Evolutionary conservation across 805 yeast genomes (phyloP), one percentile per base, ranked within the genome.

Genomic region (Candida endomychidarum): DNA sequence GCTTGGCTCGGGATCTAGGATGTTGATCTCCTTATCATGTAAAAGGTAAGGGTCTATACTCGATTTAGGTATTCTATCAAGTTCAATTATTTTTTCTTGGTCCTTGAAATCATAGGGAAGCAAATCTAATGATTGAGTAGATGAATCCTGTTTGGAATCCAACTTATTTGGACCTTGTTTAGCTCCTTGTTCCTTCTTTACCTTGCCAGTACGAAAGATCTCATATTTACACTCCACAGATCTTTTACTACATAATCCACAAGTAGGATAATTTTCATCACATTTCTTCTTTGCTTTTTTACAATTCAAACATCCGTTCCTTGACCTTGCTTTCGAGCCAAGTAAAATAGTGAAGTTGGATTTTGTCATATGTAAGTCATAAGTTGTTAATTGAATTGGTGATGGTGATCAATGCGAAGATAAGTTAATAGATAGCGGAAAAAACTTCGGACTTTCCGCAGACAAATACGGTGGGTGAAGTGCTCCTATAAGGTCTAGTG

Each of bases 281-380:
- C 43, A 40, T 17, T 40, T 40, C 32, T 34, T 40, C 39, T 40
- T 40, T 16, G 39, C 22, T 27, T 21, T 28, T 32, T 40, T 40
- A 26, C 43, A 40, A 19, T 16, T 30, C n/a, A 22, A 20, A 34
- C 42, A 39, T 11, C 42, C 42, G 15, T 39, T 39, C 11, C 42
- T n/a, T 8, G 42, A 39, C 14, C 42, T 20, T 7, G 42, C 20
- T 6, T 21, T 39, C 11, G 42, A 20, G 4, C 34, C 37, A 20
- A 34, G 9, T n/a, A 27, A 17, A n/a, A 33, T 16, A 5, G 26
- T 39, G 30, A 25, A 39, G 11, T 32, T 32, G 14, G 42, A 23
- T 11, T 19, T 27, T 22, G 36, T 33, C 36, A 33, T 33, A 18
- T 15, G 23, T 11, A 4, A 9, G 5, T 9, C 31, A 28, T 28